These are phyloP conservation scores for Trichophyton schoenleinii DNA, from an alignment of 2,329 filamentous ascomycete species.

Conservation along the genomic window DNA sequence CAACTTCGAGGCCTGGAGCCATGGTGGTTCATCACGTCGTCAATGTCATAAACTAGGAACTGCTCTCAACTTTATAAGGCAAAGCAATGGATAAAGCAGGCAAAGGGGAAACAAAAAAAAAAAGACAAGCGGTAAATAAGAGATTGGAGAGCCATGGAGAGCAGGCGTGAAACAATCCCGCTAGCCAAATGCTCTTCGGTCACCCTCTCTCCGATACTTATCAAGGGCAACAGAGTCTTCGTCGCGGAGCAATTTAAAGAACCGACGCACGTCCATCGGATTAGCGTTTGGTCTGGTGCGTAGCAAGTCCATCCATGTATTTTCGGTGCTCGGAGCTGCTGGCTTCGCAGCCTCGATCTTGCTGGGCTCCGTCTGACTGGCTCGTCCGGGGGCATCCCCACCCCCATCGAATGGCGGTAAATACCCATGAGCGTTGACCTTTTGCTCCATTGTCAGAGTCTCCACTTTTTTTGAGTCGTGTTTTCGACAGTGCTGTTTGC, in stretches of 20 bases:
- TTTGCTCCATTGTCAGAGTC: constrained; percentile 20
- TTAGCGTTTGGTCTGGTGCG: constrained; percentile 11
- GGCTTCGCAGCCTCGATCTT: neutral
- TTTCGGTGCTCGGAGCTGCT: neutral
- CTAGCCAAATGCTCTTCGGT: constrained; percentile 8
- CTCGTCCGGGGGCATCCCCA: constrained; percentile 11
- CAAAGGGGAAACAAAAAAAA: neutral
- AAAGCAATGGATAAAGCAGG: neutral
- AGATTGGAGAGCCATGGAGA: neutral
- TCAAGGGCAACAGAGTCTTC: constrained; percentile 17
- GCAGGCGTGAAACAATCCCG: neutral
- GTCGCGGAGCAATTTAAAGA: constrained; percentile 17
- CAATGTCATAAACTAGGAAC: neutral
- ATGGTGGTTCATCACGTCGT: neutral
- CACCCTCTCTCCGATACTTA: constrained; percentile 11
- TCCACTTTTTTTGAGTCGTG: constrained; percentile 18
- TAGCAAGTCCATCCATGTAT: constrained; percentile 1
- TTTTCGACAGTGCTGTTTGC: constrained; percentile 14
- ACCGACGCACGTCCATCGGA: constrained; percentile 16
- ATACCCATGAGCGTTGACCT: constrained; percentile 21
- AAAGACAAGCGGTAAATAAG: neutral
- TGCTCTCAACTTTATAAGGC: neutral
- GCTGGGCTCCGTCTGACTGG: neutral
- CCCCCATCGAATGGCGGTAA: constrained; percentile 22
- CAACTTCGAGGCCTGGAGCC: neutral